Percentiles rank a stretch among this genome's conserved stretches.
phyloP scores from a whole-genome alignment of 2,329 filamentous ascomycete genomes.

The Didymosphaeria variabile region DNA sequence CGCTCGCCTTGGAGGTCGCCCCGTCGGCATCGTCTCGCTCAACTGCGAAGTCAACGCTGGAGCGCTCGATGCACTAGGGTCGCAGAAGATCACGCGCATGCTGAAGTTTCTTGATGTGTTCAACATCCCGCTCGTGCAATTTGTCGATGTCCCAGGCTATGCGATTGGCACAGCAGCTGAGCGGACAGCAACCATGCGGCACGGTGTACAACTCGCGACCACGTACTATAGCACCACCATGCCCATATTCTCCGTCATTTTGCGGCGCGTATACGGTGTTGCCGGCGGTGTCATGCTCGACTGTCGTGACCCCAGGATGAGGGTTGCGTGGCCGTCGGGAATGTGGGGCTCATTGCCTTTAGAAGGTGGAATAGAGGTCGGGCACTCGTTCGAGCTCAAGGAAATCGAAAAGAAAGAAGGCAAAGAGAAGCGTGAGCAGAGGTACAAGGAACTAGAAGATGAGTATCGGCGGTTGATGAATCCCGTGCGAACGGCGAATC shows the following conservation, averaged over 20 bases:
- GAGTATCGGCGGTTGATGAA: constrained; percentile 71
- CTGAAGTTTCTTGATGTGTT: constrained; percentile 72
- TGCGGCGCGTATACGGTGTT: constrained; percentile 69
- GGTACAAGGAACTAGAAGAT: constrained; percentile 66
- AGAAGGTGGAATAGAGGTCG: constrained; percentile 72
- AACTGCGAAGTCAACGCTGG: constrained; percentile 69
- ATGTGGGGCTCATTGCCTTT: constrained; percentile 70
- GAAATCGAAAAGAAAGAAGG: constrained; percentile 62
- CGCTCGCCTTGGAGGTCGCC: constrained; percentile 64
- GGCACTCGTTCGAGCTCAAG: constrained; percentile 67
- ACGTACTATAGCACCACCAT: constrained; percentile 70
- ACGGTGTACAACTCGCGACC: constrained; percentile 68
- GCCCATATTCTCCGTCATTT: constrained; percentile 70
- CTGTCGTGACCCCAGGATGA: constrained; percentile 67
- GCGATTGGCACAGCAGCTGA: constrained; percentile 71
- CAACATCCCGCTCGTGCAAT: constrained; percentile 71
- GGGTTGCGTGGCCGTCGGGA: constrained; percentile 70
- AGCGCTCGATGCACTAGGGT: constrained; percentile 67
- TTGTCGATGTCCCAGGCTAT: constrained; percentile 69
- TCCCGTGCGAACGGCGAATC: constrained; percentile 70
- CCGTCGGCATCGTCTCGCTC: constrained; percentile 67
- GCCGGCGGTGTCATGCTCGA: constrained; percentile 72
- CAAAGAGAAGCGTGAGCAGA: constrained; percentile 56
- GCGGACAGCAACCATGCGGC: constrained; percentile 70
- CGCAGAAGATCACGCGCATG: constrained; percentile 68